Conservation (phyloP, 805 yeast genomes). For the Saturnispora gosingensis region DNA sequence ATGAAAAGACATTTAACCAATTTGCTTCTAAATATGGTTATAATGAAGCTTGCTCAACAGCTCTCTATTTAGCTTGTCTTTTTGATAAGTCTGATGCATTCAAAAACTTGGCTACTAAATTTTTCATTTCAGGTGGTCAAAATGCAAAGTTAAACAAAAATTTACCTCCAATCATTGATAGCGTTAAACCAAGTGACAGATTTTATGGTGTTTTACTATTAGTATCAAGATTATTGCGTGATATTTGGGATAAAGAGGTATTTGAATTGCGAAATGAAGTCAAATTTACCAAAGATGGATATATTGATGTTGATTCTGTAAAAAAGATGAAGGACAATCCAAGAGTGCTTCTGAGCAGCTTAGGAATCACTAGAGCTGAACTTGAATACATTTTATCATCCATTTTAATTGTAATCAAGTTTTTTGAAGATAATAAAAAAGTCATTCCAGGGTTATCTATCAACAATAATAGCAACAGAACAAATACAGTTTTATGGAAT, state of each 20-base stretch:
- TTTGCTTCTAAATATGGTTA: slow-evolving; percentile 75
- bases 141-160: slow-evolving; percentile 35
- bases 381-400: slow-evolving; percentile 67
- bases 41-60: slow-evolving; percentile 83
- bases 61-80: slow-evolving; percentile 76
- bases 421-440: slow-evolving; percentile 56
- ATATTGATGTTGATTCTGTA: slow-evolving; percentile 29
- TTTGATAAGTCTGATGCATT: slow-evolving; percentile 46
- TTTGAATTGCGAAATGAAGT: slow-evolving; percentile 35
- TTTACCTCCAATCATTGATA: slow-evolving; percentile 42
- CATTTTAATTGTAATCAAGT: slow-evolving; percentile 57
- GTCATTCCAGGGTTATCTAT: slow-evolving; percentile 46
- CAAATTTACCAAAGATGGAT: slow-evolving; percentile 30
- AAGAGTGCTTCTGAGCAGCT: slow-evolving; percentile 33
- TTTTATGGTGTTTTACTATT: slow-evolving; percentile 81
- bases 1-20: slow-evolving; percentile 55
- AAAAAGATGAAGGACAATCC: slow-evolving; percentile 31
- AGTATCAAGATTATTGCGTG: slow-evolving; percentile 68
- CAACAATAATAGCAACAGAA: slow-evolving; percentile 45
- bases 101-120: slow-evolving; percentile 39
- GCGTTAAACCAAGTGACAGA: slow-evolving; percentile 83
- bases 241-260: slow-evolving; percentile 68
- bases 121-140: slow-evolving; percentile 46
- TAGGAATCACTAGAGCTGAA: slow-evolving; percentile 39
- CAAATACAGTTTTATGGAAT: slow-evolving; percentile 36